Base-by-base conservation (phyloP, 768 basidiomycete species). In the Pleurotus eryngii region DNA sequence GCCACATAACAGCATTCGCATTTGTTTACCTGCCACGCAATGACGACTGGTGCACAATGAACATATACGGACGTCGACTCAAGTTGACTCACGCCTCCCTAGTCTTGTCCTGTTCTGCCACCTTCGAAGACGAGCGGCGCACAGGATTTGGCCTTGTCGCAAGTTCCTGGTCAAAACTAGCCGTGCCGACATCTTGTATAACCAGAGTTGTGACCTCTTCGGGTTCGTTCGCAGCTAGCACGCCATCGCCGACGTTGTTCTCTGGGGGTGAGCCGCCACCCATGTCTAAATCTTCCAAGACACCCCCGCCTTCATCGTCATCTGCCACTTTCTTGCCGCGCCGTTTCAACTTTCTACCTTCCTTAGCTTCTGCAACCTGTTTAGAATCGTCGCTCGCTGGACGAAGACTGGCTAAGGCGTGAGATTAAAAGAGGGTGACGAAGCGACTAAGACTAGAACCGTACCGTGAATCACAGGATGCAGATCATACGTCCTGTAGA, bases 401-500 rank as follows among this genome's bases (percentile, higher is more conserved):
- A 17, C 57, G 57, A 15, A 59, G 51, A 47, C 46, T 59, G 17
- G 40, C 57, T 59, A 15, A 6, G 45, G 15, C 14, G 22, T 8
- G 11, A 2, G 11, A 35, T 35, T 8, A 43, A 45, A 5, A 17
- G 18, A 22, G 49, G 12, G 24, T 15, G 40, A n/a, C 24, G 5
- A 17, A 50, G 50, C 50, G 1, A 17, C 6, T 15, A 4, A 43
- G 20, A 17, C 11, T 35, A 37, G 15, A 27, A 18, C 45, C 73
- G 51, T 56, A 82, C 81, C 84, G 60, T 85, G 72, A 7, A 78
- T 81, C 20, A 92, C 87, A 14, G 84, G 80, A 43, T 85, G 73
- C 3, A 95, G 68, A 46, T 74, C 76, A 63, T 97, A 96, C 27
- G 90, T 85, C 57, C 92, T 70, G 66, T 92, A 86, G 46, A 96